These are phyloP conservation scores for Globisporangium ultimum DNA, from an alignment of 352 stramenopile genomes.

Conservation along the genomic window DNA sequence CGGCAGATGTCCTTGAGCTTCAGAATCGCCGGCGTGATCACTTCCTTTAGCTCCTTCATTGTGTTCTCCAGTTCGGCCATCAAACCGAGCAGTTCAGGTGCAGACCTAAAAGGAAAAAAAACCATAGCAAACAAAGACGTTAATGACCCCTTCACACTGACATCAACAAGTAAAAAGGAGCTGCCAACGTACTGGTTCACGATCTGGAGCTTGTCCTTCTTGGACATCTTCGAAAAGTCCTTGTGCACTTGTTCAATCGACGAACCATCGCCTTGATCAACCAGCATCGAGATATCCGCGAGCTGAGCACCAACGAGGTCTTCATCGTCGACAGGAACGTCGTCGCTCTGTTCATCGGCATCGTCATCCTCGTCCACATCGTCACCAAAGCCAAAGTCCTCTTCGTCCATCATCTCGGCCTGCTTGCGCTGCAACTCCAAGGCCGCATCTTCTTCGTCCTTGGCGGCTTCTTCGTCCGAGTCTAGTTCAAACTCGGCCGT, in stretches of 20 bases:
- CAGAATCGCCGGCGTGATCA: conserved; percentile 61
- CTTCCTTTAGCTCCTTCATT: conserved; percentile 59
- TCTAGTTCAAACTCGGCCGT: conserved; percentile 80
- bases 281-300: conserved; percentile 67
- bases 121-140: background rate
- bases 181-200: conserved; percentile 69
- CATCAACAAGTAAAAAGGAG: background rate
- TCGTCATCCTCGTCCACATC: conserved; percentile 22
- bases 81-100: conserved; percentile 73
- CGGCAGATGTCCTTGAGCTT: conserved; percentile 70
- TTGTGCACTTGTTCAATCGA: conserved; percentile 73
- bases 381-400: conserved; percentile 75
- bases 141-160: background rate
- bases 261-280: conserved; percentile 37
- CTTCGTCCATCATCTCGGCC: conserved; percentile 81
- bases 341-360: conserved; percentile 27
- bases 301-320: conserved; percentile 66
- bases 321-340: conserved; percentile 48
- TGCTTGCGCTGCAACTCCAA: conserved; percentile 84
- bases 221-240: conserved; percentile 84
- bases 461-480: conserved; percentile 72
- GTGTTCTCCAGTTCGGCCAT: conserved; percentile 63
- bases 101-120: conserved; percentile 24
- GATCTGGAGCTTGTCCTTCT: conserved; percentile 86
- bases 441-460: conserved; percentile 82